Base-by-base conservation (phyloP, 1,284 basidiomycete genomes). In the Caloboletus inedulis region DNA sequence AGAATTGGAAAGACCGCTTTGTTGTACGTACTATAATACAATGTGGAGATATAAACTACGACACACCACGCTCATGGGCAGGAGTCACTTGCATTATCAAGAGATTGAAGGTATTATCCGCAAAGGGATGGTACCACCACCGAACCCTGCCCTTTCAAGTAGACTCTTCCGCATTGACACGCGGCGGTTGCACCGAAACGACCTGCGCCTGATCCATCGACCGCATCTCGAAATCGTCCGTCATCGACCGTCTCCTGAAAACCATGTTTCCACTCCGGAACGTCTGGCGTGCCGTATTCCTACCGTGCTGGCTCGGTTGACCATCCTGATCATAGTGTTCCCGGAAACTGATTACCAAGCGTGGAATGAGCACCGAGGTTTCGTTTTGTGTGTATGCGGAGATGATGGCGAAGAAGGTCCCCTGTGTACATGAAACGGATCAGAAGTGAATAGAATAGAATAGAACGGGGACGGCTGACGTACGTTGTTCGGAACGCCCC, bases 281-380 rank as follows among this genome's bases (percentile, higher is more conserved):
- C 13, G 43, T 46, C 37, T 19, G 36, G 8, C 16, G 27, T 7
- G n/a, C 37, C 7, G 31, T 12, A 29, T 41, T 23, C 19, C 14
- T n/a, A 1, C n/a, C 35, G 3, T 47, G 43, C 9, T 48, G 36
- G 3, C 37, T 49, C 3, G 47, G 53, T 10, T 51, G 51, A 5
- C 40, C 29, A 3, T 47, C 49, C 19, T 51, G 30, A 5, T 37
- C 55, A 31, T 55, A 55, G 21, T 53, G 49, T 46, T 62, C 49
- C n/a, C 50, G 53, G 21, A 63, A 61, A 19, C 53, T 54, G 44
- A 65, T 52, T 30, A 61, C 49, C 19, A 65, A 27, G 9, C 59
- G 51, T 21, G 59, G 63, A 8, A 59, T 46, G 31, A 57, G 43
- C 42, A 63, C 55, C 0, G 55, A 52, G 7, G 35, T 19, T 33